phyloP scores from a whole-genome alignment of 148 eudicot genomes.

The Camellia sinensis region DNA sequence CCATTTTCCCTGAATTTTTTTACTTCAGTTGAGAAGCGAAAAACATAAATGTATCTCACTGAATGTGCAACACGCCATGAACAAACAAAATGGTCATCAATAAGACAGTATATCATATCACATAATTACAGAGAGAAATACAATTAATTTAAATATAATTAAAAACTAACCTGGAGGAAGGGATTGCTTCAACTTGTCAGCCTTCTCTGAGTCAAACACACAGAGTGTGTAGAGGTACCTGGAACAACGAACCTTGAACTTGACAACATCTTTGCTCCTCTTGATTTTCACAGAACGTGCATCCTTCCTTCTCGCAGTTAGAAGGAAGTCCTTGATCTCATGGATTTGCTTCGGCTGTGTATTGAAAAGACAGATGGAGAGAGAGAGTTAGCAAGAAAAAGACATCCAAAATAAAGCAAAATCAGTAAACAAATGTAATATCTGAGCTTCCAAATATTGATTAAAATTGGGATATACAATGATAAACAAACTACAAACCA shows the following conservation, averaged over 20 bases:
- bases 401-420: neutral
- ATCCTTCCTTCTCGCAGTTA: slow-evolving; percentile 57
- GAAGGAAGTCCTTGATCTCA: slow-evolving; percentile 60
- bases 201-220: slow-evolving; percentile 40
- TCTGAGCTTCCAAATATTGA: neutral
- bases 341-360: slow-evolving; percentile 48
- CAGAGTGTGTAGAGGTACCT: slow-evolving; percentile 43
- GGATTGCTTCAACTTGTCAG: slow-evolving; percentile 47
- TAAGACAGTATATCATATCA: neutral
- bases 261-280: slow-evolving; percentile 46
- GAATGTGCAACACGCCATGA: neutral
- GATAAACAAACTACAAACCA: neutral
- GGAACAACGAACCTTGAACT: slow-evolving; percentile 50
- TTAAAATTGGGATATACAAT: neutral
- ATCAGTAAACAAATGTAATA: neutral
- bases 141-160: neutral
- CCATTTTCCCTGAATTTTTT: neutral
- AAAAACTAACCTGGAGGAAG: slow-evolving; percentile 35
- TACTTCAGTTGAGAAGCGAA: too few relatives aligned
- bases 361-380: neutral
- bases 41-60: too few relatives aligned
- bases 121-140: neutral
- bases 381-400: neutral
- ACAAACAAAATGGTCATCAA: neutral
- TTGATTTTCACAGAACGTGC: slow-evolving; percentile 59